Base-by-base conservation (phyloP, 768 basidiomycete genomes). In the Lactifluus hygrophoroides region DNA sequence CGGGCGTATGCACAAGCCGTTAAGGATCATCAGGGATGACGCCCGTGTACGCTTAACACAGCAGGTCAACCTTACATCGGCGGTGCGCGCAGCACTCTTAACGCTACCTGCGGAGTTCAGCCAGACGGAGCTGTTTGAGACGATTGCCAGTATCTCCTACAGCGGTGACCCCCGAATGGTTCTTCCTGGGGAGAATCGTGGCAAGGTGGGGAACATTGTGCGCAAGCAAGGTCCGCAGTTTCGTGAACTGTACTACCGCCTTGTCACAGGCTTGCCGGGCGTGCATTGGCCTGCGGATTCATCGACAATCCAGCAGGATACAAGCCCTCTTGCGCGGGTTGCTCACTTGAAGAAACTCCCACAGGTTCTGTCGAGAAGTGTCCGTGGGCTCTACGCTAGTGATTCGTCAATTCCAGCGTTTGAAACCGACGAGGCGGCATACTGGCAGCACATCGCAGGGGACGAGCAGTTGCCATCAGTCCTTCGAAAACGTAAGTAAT, bases 1-100 rank as follows among this genome's bases (percentile, higher is more conserved):
- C 0, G 96, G 96, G 0, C 81, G 96, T 34, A 92, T 97, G 84
- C 96, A 98, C 74, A 99, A 99, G 72, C 96, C 96, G 1, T 81
- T 94, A 48, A 83, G 90, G 50, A 94, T 95, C 67, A 88, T 96
- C 72, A 85, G 85, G 71, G 90, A 94, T 70, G 92, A 96, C 69
- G 86, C 93, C 2, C 86, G 94, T 38, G 90, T 97, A 16, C 84
- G 89, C 54, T 77, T 94, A 52, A 92, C 94, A 19, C 89, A 94
- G 68, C 90, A 95, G 66, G 91, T 93, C 68, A 99, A 99, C 77
- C 80, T 96, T 44, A 82, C 86, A 13, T 92, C 90, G 13, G 94
- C 94, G 3, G 78, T 96, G 17, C 86, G 93, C 45, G 83, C 90
- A n/a, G 86, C 93, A 0, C 85, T 98, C 50, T 82, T 96, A 62